A percentile compares a stretch with the other conserved stretches of the same genome.
These are phyloP conservation scores for Spiromastix sp. DNA, from an alignment of 2,329 filamentous ascomycete genomes.

Conservation along the genomic window DNA sequence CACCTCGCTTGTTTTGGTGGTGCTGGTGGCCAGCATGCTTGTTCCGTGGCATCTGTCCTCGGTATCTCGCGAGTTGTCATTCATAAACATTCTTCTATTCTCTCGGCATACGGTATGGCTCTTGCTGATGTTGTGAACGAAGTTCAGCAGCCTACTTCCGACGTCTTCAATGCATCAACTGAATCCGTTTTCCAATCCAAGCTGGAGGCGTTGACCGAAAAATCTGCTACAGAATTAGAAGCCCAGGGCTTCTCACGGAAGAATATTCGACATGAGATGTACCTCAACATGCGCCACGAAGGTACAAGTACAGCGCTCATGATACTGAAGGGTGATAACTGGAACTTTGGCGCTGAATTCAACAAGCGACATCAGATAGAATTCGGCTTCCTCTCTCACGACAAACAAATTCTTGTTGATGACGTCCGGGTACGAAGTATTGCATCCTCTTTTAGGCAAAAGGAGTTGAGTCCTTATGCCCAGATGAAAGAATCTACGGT, in stretches of 20 bases:
- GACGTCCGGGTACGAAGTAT: constrained; percentile 83
- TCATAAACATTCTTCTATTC: constrained; percentile 80
- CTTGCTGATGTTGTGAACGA: constrained; percentile 89
- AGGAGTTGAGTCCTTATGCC: constrained; percentile 55
- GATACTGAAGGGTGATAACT: constrained; percentile 53
- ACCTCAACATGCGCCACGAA: constrained; percentile 40
- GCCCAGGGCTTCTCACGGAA: constrained; percentile 34
- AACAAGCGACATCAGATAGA: constrained; percentile 79
- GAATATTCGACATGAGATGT: constrained; percentile 34
- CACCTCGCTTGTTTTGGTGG: constrained; percentile 87
- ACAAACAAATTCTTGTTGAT: constrained; percentile 78
- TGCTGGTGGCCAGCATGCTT: constrained; percentile 84
- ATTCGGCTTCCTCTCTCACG: constrained; percentile 71
- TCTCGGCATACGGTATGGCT: constrained; percentile 89
- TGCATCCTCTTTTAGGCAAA: constrained; percentile 52
- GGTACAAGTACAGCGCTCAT: constrained; percentile 42
- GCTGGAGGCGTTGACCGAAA: constrained; percentile 64
- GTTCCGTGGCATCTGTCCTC: constrained; percentile 76
- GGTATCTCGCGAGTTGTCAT: constrained; percentile 79
- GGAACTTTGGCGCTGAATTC: constrained; percentile 75
- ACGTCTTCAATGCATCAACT: constrained; percentile 37
- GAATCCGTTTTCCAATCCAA: constrained; percentile 49
- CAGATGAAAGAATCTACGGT: constrained; percentile 39
- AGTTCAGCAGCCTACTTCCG: constrained; percentile 53
- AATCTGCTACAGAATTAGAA: constrained; percentile 34